Evolutionary conservation across 1,284 basidiomycete genomes (phyloP), one percentile per base, ranked within the genome.

Genomic region (Ustilago loliicola): DNA sequence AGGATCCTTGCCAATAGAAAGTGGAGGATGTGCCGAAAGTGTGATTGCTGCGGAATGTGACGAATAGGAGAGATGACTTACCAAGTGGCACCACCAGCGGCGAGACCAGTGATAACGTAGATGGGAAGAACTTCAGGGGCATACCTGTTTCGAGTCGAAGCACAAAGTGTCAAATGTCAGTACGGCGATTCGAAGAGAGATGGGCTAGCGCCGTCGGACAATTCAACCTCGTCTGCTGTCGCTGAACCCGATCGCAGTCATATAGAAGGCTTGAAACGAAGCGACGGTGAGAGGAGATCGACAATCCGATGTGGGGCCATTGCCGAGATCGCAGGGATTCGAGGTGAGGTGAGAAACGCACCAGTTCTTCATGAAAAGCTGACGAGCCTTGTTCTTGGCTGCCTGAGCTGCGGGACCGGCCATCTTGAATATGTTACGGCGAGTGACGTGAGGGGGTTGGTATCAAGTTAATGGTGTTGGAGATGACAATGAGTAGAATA

Each of bases 361-460:
- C 80, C 80, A 81, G 78, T 81, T 80, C 80, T 81, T 81, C 75
- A 77, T 72, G 57, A 81, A 77, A 58, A 75, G 15, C 68, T 78
- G 76, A 56, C 76, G 71, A 61, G 76, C 76, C 76, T 78, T 78
- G 67, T 72, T 71, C 72, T 78, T 78, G 72, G 70, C 72, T 51
- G 76, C 76, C 52, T 78, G 67, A 58, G 65, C 71, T 71, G 66
- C 72, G 64, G 65, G 74, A 38, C 74, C 72, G 9, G 64, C 71
- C 76, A 78, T 78, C 21, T 69, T 72, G 40, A 38, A 27, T 45
- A 36, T 53, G 45, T 11, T 11, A 21, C 62, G 58, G 30, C 36
- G 34, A 19, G 8, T 55, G 52, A 30, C 48, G 38, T 23, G 34
- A 34, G 40, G 30, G 5, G 34, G 7, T 55, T 19, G 30, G 2